Evolutionary conservation across 768 basidiomycete species (phyloP), one percentile per base, ranked within the genome.

Genomic region (Boletus coccyginus): DNA sequence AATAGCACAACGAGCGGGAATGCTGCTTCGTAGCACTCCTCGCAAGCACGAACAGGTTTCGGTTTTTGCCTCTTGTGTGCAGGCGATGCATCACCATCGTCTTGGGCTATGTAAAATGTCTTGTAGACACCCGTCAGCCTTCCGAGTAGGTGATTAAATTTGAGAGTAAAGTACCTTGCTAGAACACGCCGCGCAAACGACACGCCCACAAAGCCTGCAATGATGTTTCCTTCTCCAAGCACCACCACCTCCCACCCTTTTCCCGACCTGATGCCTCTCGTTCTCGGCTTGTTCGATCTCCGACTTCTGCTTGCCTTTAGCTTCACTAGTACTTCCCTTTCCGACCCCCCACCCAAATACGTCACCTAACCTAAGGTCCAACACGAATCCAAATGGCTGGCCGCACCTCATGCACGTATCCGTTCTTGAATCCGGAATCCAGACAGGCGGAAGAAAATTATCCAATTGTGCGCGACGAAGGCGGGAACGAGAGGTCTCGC

Each of bases 391-490:
- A 70, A 94, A 95, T 44, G 79, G 67, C 41, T 81, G 74, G 7
- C 84, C 84, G 65, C 94, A 97, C 11, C 89, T 78, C 92, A 93
- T 94, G 67, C 94, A 97, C 21, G 79, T 77, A 52, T 82, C 81
- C n/a, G 90, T 87, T 69, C 82, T 90, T 56, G 84, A 81, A 66
- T 97, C 92, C 0, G 94, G 92, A 32, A 95, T 86, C 94, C 94
- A 97, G 27, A 96, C 82, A 0, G 94, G 89, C 6, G 94, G 94
- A 2, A 93, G 84, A 76, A 93, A 96, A 70, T 90, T 67, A 24
- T 69, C 67, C 41, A 71, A 32, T 19, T 60, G 57, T 32, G 70
- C 71, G 19, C 70, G 70, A 45, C 62, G 67, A n/a, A 45, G 55
- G 17, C 57, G 61, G n/a, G 52, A 35, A 8, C 51, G 49, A 47